Evolutionary conservation across 352 stramenopile genomes (phyloP), one percentile per base, ranked within the genome.

Genomic region (Globisporangium sylvaticum): DNA sequence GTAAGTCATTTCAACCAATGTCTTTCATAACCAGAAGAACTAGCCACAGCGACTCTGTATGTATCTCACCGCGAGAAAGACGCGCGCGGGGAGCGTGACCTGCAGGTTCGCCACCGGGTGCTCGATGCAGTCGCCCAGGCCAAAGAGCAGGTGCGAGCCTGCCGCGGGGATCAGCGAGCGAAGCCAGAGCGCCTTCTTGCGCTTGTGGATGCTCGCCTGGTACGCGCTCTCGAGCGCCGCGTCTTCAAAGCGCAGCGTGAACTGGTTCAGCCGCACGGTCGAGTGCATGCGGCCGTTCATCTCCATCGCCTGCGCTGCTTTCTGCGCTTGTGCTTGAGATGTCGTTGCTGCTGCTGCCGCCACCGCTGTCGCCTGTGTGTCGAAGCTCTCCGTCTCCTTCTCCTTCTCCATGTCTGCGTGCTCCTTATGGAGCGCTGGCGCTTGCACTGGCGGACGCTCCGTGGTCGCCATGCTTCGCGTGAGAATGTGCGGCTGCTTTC

Each of bases 151-250:
- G 70, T 94, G 87, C 39, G 79, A 88, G 31, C 75, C 78, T 0
- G 86, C 84, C 18, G 86, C 84, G 0, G 86, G 86, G 39, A 92
- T 70, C n/a, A 94, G 73, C 68, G 82, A 91, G 62, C 86, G 83
- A 69, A 94, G 68, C 86, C 86, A 94, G 8, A 94, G 77, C 69
- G 78, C 83, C 71, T 92, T 94, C 79, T 94, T 92, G 64, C 86
- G 86, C 25, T 68, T 77, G 67, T 94, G 83, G 9, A 80, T 76
- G 59, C 71, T 78, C 27, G 87, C 83, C 55, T 88, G 73, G 67
- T 92, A 94, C 52, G 76, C 74, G 15, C 64, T 63, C 62, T 94
- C 87, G 29, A 94, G 80, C 37, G 70, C 66, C n/a, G 62, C 58
- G 68, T 92, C 84, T 58, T 94, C 79, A 62, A 92, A 94, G 65